Evolutionary conservation across 2,329 filamentous ascomycete genomes (phyloP), one percentile per base, ranked within the genome.

Genomic region (Botryotinia calthae): DNA sequence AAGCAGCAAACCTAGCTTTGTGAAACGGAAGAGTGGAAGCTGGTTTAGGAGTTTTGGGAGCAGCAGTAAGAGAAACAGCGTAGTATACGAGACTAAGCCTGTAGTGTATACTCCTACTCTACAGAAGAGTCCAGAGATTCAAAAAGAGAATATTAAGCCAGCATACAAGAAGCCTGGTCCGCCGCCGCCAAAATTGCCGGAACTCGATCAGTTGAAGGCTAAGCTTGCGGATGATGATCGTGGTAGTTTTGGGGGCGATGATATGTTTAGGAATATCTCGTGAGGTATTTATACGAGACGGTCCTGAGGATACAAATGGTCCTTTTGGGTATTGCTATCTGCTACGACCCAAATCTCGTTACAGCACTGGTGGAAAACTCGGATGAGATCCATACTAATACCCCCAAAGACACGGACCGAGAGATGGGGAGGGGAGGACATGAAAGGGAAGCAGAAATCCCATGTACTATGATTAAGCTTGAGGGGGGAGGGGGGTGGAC

Each of bases 221-320:
- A 78, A 77, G 73, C 77, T 81, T 68, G 71, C 73, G 16, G 76
- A 78, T 40, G 74, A 77, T 67, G 78, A 79, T 70, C 77, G 77
- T 61, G 79, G 79, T 54, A 78, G 78, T 58, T 71, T 81, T 34
- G 80, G 79, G 12, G 80, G 72, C 8, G 79, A 76, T 25, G 80
- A 81, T n/a, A 76, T 81, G 77, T 81, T 81, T 73, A 81, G 80
- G 73, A 79, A 81, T 75, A 81, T 81, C 71, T 80, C 79, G 75
- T 63, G 37, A 40, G 34, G 37, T 70, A 68, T 73, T 28, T 76
- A 73, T 64, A 74, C 67, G 75, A 74, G 72, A 75, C 73, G 75
- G 63, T 51, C 61, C 72, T 75, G 75, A 75, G 73, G 76, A 70
- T 72, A 73, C 75, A 73, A 74, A 76, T 72, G 74, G 20, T 71